Percentiles rank a stretch among this genome's conserved stretches.
Evolutionary conservation across 2,329 filamentous ascomycete genomes (phyloP).

Genomic region (Cladosporium sphaerospermum): DNA sequence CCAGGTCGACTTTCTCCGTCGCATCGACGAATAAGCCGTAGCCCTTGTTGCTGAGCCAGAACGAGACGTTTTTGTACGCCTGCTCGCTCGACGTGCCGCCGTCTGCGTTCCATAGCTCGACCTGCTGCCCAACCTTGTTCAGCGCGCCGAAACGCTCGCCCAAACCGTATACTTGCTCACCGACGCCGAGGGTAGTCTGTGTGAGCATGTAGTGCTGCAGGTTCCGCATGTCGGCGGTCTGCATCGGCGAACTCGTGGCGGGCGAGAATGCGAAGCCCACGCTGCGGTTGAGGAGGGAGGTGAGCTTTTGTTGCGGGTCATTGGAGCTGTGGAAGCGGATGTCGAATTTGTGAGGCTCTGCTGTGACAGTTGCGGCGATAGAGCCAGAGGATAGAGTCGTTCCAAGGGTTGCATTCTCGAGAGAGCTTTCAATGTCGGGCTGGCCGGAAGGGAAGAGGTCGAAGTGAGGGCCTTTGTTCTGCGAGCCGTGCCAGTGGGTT

Average conservation of each 20-base stretch:
- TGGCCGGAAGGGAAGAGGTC: slow-evolving; percentile 51
- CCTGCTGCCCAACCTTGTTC: slow-evolving; percentile 66
- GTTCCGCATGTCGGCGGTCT: slow-evolving; percentile 46
- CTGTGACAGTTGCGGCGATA: slow-evolving; percentile 47
- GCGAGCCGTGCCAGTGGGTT: slow-evolving; percentile 52
- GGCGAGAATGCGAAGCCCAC: slow-evolving; percentile 54
- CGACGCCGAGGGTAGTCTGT: slow-evolving; percentile 41
- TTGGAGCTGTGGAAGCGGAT: slow-evolving; percentile 48
- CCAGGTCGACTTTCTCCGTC: slow-evolving; percentile 62
- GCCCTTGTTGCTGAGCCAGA: slow-evolving; percentile 64
- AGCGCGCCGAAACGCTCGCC: slow-evolving; percentile 72
- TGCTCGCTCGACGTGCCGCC: slow-evolving; percentile 63
- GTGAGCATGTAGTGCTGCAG: slow-evolving; percentile 41
- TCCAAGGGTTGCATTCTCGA: slow-evolving; percentile 38
- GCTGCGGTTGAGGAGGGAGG: slow-evolving; percentile 50
- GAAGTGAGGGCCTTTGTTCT: slow-evolving; percentile 50
- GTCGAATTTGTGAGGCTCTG: slow-evolving; percentile 47
- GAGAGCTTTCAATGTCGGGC: slow-evolving; percentile 34
- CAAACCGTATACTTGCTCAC: slow-evolving; percentile 65
- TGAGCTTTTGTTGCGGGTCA: slow-evolving; percentile 46
- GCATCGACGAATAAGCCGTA: slow-evolving; percentile 73
- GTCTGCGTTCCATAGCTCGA: slow-evolving; percentile 59
- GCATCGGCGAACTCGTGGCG: slow-evolving; percentile 46
- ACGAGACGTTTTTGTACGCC: slow-evolving; percentile 66
- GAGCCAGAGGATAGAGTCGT: slow-evolving; percentile 48